A percentile compares a stretch with the other conserved stretches of the same genome.
phyloP scores from a whole-genome alignment of 2,329 filamentous ascomycete genomes.

The Clathrospora elynae region DNA sequence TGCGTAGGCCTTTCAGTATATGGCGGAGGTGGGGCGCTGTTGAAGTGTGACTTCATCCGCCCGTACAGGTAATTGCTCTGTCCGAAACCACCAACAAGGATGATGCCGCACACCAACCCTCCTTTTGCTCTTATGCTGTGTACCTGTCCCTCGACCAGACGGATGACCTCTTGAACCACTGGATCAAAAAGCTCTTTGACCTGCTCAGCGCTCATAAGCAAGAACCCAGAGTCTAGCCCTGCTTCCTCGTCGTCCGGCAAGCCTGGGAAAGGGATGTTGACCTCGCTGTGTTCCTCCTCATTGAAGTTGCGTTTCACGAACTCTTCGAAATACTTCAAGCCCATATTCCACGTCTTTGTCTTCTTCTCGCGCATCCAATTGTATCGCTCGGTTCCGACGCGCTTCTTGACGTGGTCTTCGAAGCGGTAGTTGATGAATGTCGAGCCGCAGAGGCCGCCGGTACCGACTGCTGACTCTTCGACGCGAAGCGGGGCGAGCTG shows the following conservation, averaged over 20 bases:
- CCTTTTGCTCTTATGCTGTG: slow-evolving; percentile 47
- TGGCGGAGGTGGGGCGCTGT: slow-evolving; percentile 55
- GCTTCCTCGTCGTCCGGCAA: slow-evolving; percentile 76
- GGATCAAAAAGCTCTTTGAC: slow-evolving; percentile 77
- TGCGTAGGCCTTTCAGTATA: slow-evolving; percentile 75
- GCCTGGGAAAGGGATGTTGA: slow-evolving; percentile 79
- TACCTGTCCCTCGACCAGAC: slow-evolving; percentile 53
- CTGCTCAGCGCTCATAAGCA: slow-evolving; percentile 71
- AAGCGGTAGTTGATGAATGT: slow-evolving; percentile 82
- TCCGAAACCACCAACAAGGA: slow-evolving; percentile 81
- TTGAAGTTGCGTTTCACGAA: slow-evolving; percentile 86
- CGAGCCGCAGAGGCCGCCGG: slow-evolving; percentile 76
- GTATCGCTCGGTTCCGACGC: slow-evolving; percentile 70
- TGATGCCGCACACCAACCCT: slow-evolving; percentile 65
- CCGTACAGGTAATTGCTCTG: slow-evolving; percentile 76
- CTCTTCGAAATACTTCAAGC: slow-evolving; percentile 78
- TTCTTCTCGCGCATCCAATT: slow-evolving; percentile 79
- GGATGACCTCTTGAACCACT: slow-evolving; percentile 64
- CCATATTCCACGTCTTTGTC: slow-evolving; percentile 74
- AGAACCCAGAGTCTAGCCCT: slow-evolving; percentile 75
- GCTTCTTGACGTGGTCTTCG: slow-evolving; percentile 72
- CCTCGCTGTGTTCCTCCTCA: slow-evolving; percentile 75
- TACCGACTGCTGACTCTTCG: slow-evolving; percentile 79
- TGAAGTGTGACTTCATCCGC: slow-evolving; percentile 71
- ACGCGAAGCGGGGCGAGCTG: slow-evolving; percentile 73